These are phyloP conservation scores for Bromus sterilis DNA, from an alignment of 176 grass and related monocot genomes.

Conservation along the genomic window DNA sequence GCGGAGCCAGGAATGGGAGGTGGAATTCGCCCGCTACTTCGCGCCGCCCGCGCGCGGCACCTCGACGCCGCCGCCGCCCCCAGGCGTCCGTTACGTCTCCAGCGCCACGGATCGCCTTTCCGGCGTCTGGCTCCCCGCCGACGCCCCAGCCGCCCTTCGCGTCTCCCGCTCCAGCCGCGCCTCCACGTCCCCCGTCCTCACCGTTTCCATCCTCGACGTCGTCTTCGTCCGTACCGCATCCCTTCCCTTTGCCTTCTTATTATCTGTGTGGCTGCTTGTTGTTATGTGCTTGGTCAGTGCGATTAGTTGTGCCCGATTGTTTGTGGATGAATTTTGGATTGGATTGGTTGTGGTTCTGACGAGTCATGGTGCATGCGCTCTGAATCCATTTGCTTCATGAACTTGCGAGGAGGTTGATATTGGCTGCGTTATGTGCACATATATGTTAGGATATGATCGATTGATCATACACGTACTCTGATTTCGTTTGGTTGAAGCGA, in stretches of 20 bases:
- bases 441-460: not conserved
- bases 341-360: not conserved
- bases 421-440: not conserved
- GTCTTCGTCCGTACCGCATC: slow-evolving; percentile 31
- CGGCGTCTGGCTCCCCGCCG: slow-evolving; percentile 44
- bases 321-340: not conserved
- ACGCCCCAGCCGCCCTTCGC: slow-evolving; percentile 16
- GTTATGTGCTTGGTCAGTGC: not conserved
- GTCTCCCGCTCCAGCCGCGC: not conserved
- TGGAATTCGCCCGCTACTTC: slow-evolving; percentile 61
- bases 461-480: not conserved
- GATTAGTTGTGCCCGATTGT: not conserved
- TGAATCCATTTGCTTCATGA: not conserved
- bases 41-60: slow-evolving; percentile 1
- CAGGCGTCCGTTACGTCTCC: slow-evolving; percentile 19
- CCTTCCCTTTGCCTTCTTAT: not conserved
- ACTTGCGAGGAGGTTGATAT: not conserved
- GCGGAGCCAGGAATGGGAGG: slow-evolving; percentile 32
- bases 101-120: slow-evolving; percentile 10
- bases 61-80: not conserved
- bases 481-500: not conserved
- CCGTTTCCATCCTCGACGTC: slow-evolving; percentile 36
- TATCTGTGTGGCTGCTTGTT: not conserved
- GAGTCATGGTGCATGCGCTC: not conserved
- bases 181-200: slow-evolving; percentile 26